phyloP scores from a whole-genome alignment of 208 protist genomes.

The Wallacemonas collosoma region DNA sequence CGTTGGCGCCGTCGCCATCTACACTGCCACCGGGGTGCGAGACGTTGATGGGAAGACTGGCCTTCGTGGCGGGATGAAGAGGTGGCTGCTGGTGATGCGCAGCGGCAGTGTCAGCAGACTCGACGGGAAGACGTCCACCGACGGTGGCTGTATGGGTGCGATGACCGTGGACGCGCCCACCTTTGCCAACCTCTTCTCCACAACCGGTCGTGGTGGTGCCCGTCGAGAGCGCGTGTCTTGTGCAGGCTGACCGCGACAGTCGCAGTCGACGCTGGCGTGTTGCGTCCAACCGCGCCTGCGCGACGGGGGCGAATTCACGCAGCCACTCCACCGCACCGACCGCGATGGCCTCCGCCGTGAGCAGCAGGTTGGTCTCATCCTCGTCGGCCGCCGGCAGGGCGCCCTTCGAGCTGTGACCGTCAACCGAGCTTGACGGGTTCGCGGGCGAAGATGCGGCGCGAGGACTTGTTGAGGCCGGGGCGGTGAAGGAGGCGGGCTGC shows the following conservation, averaged over 20 bases:
- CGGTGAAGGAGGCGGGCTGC: too few species aligned
- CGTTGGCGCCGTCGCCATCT: neutral
- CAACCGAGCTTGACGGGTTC: neutral
- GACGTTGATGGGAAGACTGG: neutral
- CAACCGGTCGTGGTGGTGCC: too few species aligned
- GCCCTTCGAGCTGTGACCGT: slow-evolving; percentile 5
- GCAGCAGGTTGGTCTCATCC: slow-evolving; percentile 17
- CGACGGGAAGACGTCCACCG: neutral
- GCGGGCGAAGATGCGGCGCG: too few species aligned
- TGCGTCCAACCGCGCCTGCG: slow-evolving; percentile 2
- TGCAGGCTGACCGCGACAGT: slow-evolving; percentile 2
- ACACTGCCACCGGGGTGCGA: neutral
- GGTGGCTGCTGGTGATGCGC: too few species aligned
- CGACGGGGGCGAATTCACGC: slow-evolving; percentile 1
- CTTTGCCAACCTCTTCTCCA: too few species aligned
- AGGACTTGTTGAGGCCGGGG: slow-evolving; percentile 5
- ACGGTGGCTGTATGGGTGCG: too few species aligned
- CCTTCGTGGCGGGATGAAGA: too few species aligned
- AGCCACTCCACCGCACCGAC: slow-evolving; percentile 12
- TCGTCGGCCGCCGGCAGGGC: slow-evolving; percentile 10
- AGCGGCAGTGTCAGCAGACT: too few species aligned
- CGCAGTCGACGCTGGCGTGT: slow-evolving; percentile 12
- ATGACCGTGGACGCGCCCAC: too few species aligned
- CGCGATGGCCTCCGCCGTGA: slow-evolving; percentile 13
- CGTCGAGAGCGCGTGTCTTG: neutral